Percentiles rank a stretch among this genome's conserved stretches.
phyloP scores from a whole-genome alignment of 305 asterid species.

The Solanum hybrid region DNA sequence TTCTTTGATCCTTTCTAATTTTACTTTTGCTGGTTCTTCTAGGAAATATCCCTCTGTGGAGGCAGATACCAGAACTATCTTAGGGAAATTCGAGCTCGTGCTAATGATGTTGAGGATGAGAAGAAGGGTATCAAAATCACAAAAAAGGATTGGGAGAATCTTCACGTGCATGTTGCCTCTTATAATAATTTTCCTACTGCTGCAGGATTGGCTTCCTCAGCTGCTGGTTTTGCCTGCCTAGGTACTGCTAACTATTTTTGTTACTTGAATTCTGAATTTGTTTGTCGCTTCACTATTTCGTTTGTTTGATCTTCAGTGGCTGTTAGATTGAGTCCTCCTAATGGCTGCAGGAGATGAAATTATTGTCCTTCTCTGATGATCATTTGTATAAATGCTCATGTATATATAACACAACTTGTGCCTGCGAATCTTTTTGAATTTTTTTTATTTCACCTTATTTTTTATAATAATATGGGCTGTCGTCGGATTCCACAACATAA shows the following conservation, averaged over 20 bases:
- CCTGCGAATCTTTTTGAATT: neutral
- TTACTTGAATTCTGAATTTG: neutral
- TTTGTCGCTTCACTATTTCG: neutral
- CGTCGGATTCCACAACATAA: neutral
- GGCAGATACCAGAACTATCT: constrained; percentile 76
- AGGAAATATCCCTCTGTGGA: constrained; percentile 92
- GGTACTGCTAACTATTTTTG: constrained; percentile 33
- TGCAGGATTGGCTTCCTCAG: constrained; percentile 97
- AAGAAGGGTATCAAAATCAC: constrained; percentile 67
- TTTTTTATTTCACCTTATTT: too few species aligned
- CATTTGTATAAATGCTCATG: neutral
- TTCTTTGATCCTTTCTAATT: neutral
- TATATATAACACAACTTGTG: neutral
- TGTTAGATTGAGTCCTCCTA: neutral
- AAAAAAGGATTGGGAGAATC: constrained; percentile 76
- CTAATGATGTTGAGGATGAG: constrained; percentile 74
- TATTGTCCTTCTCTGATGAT: neutral
- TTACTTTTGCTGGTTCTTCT: constrained; percentile 12
- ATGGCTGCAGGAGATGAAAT: neutral
- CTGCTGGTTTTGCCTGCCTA: constrained; percentile 96
- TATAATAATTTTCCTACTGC: constrained; percentile 93
- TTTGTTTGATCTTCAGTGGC: neutral
- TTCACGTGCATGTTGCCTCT: constrained; percentile 75
- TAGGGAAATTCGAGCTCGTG: constrained; percentile 83
- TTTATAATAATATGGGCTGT: neutral